phyloP scores from a whole-genome alignment of 2,329 filamentous ascomycete genomes.

The Cladosporium oxysporum region DNA sequence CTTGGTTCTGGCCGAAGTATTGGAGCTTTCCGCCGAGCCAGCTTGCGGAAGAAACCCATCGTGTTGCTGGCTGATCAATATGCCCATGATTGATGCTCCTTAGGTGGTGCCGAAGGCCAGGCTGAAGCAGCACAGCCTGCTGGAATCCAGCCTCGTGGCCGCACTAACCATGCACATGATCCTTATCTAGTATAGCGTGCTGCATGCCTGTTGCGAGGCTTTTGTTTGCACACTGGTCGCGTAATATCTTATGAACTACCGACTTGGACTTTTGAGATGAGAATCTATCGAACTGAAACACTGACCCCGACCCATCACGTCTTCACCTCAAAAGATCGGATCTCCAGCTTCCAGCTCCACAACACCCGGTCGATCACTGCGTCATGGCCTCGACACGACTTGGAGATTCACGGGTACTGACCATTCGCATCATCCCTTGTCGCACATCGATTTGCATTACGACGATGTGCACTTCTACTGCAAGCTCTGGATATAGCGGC shows the following conservation, averaged over 20 bases:
- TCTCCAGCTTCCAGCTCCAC: slow-evolving; percentile 2
- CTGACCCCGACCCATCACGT: neutral
- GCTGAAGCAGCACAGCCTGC: neutral
- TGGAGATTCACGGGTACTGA: neutral
- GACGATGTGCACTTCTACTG: neutral
- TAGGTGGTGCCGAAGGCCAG: neutral
- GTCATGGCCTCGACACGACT: slow-evolving; percentile 5
- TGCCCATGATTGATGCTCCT: neutral
- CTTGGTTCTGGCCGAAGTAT: no score
- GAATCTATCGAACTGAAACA: no score
- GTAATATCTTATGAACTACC: no score
- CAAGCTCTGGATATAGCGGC: slow-evolving; percentile 4
- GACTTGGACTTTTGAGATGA: no score
- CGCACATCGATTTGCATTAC: neutral
- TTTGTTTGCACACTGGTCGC: neutral
- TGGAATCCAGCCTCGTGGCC: neutral
- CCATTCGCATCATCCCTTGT: neutral
- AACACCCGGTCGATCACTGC: slow-evolving; percentile 15
- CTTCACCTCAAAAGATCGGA: neutral
- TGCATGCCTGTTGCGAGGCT: neutral
- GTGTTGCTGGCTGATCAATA: neutral
- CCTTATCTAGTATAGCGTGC: neutral
- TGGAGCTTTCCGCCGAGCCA: neutral
- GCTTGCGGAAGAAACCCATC: neutral
- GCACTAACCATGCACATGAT: neutral